Base-by-base conservation (phyloP, 2,329 filamentous ascomycete species). In the Colletotrichum navitas region DNA sequence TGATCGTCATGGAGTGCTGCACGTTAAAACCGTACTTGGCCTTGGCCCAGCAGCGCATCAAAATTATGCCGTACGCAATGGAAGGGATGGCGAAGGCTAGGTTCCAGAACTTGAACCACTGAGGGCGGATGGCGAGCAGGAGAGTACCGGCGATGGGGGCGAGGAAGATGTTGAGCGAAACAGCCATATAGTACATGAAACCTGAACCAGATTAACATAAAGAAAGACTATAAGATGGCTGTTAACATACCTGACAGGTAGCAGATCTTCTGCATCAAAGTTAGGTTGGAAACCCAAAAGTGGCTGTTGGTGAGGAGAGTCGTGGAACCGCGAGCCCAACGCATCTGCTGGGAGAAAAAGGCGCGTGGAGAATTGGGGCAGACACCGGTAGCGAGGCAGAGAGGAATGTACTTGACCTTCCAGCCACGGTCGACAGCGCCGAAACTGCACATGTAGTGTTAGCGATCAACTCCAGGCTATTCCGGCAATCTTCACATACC, bases 331-430 rank as follows among this genome's bases (percentile, higher is more conserved):
- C 80, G 79, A 14, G 81, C 82, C 82, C 82, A 84, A 21, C 82
- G 79, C 82, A 83, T 83, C 76, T 84, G 82, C 78, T 83, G 82
- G 47, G 80, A 82, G 73, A 83, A 83, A 69, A 83, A 83, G 0
- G 82, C 81, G 5, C 81, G 77, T 2, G 82, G 82, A 0, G 80
- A 83, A 68, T 83, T 81, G 16, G 82, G 82, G 66, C 82, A 83
- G 62, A 83, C 80, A n/a, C 82, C 82, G 39, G 80, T 82, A 1
- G 82, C 82, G 61, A 83, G 76, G 66, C 81, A 82, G 16, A 83
- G 76, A 11, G 82, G 82, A 6, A 83, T 76, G 68, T 83, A 83
- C 72, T 80, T 80, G 67, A 84, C 79, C 71, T 81, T 83, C 82
- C 82, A 84, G 52, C 82, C 82, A 61, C 81, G 78, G 63, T 82